Conservation (phyloP, 805 yeast species). For the Ogataea corticis region DNA sequence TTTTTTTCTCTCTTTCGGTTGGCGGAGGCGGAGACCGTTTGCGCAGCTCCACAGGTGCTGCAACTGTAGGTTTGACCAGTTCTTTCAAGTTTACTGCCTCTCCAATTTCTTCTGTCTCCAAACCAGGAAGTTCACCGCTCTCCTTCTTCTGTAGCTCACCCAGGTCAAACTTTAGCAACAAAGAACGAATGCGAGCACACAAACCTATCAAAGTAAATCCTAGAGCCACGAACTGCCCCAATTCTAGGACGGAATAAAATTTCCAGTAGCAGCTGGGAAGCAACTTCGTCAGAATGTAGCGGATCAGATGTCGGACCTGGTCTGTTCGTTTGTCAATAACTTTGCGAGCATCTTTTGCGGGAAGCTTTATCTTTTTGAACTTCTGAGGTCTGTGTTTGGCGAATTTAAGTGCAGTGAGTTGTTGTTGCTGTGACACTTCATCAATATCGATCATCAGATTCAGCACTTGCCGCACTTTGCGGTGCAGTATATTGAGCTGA, state of each 20-base stretch:
- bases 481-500: slow-evolving; percentile 59
- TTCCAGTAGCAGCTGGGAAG: slow-evolving; percentile 54
- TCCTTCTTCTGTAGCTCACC: not conserved
- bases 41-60: not conserved
- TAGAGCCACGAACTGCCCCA: slow-evolving; percentile 74
- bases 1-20: slow-evolving; percentile 19
- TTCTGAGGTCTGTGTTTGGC: slow-evolving; percentile 8
- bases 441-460: slow-evolving; percentile 29
- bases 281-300: slow-evolving; percentile 36
- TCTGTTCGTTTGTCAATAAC: slow-evolving; percentile 8
- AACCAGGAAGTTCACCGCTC: not conserved
- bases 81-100: slow-evolving; percentile 12
- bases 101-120: slow-evolving; percentile 19
- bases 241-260: slow-evolving; percentile 65
- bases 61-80: slow-evolving; percentile 11
- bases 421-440: slow-evolving; percentile 13
- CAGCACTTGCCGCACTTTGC: slow-evolving; percentile 48
- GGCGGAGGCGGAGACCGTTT: not conserved
- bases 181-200: slow-evolving; percentile 44
- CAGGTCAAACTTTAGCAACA: slow-evolving; percentile 22
- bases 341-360: slow-evolving; percentile 1
- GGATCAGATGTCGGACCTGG: slow-evolving; percentile 14
- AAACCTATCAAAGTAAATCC: slow-evolving; percentile 70
- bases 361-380: slow-evolving; percentile 14
- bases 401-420: slow-evolving; percentile 14